A percentile compares a stretch with the other conserved stretches of the same genome.
Conservation (phyloP, 352 stramenopile genomes). For the Phytophthora citrophthora region DNA sequence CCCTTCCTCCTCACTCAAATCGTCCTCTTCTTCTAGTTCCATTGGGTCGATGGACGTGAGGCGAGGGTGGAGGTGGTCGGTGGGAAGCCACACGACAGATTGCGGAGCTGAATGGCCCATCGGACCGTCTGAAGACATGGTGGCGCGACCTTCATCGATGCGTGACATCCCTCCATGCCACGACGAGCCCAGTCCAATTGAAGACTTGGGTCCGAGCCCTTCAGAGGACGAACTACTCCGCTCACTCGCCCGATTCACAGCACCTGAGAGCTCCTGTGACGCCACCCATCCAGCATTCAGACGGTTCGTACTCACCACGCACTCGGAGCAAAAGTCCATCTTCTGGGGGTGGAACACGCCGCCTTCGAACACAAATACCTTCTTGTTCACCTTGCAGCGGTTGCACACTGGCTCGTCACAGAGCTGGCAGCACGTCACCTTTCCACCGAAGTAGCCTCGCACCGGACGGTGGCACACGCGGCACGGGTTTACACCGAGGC, state of each 20-base stretch:
- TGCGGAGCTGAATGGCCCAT: slow-evolving; percentile 22
- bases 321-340: slow-evolving; percentile 73
- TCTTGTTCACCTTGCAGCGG: slow-evolving; percentile 54
- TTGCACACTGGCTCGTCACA: slow-evolving; percentile 46
- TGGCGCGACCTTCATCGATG: slow-evolving; percentile 45
- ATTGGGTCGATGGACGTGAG: slow-evolving; percentile 24
- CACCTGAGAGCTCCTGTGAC: slow-evolving; percentile 50
- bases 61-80: slow-evolving; percentile 31
- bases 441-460: slow-evolving; percentile 34
- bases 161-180: slow-evolving; percentile 32
- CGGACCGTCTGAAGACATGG: slow-evolving; percentile 41
- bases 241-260: slow-evolving; percentile 25
- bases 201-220: slow-evolving; percentile 16
- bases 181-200: slow-evolving; percentile 19
- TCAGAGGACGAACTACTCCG: slow-evolving; percentile 23
- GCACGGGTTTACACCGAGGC: slow-evolving; percentile 13
- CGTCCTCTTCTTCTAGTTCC: slow-evolving; percentile 23
- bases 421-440: slow-evolving; percentile 39
- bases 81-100: slow-evolving; percentile 38
- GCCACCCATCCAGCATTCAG: slow-evolving; percentile 61
- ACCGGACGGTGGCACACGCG: slow-evolving; percentile 30
- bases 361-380: slow-evolving; percentile 51
- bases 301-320: slow-evolving; percentile 47
- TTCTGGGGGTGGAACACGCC: slow-evolving; percentile 64
- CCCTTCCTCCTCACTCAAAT: neutral